Evolutionary conservation across 768 basidiomycete species (phyloP), one percentile per base, ranked within the genome.

Genomic region (Amanita rimosa): DNA sequence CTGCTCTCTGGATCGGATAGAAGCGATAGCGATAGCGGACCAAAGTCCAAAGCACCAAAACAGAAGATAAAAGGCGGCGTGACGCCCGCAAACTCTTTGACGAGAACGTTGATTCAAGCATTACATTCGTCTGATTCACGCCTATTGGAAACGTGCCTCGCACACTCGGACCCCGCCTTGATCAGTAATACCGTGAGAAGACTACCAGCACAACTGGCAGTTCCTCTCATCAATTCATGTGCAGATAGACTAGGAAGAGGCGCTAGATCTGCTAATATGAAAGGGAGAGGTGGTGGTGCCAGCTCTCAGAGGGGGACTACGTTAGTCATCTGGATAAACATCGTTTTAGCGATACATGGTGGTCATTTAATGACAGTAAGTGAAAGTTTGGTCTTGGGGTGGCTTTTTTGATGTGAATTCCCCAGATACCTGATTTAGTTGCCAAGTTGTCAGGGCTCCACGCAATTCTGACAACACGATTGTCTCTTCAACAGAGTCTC

Each of bases 21-120:
- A 14, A 29, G 45, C 7, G 74, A 74, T 42, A 79, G 75, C 49
- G 68, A 72, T 13, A 69, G 69, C 13, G 69, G 71, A 19, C 63
- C 57, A 36, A 59, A 56, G 19, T 51, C 57, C 33, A 70, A 63
- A 56, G 59, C 64, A 27, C 52, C 59, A 19, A 63, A 61, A 51
- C 68, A 65, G 53, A 66, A 59, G 52, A 52, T 53, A 19, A 61
- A 63, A 37, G 38, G 57, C 17, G 67, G 68, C 10, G 59, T 61
- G 6, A 58, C 81, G 16, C 88, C 93, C 33, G 81, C 90, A 1
- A 81, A 83, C 54, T 94, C 95, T 0, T 75, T 98, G 51, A 90
- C 95, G 22, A 83, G 92, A 48, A 94, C 95, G 22, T 74, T 99
- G 43, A 88, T 95, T 50, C 96, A 99, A 67, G 95, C 96, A 0